These are phyloP conservation scores for Kazachstania kunashirensis DNA, from an alignment of 805 yeast genomes.

Conservation along the genomic window DNA sequence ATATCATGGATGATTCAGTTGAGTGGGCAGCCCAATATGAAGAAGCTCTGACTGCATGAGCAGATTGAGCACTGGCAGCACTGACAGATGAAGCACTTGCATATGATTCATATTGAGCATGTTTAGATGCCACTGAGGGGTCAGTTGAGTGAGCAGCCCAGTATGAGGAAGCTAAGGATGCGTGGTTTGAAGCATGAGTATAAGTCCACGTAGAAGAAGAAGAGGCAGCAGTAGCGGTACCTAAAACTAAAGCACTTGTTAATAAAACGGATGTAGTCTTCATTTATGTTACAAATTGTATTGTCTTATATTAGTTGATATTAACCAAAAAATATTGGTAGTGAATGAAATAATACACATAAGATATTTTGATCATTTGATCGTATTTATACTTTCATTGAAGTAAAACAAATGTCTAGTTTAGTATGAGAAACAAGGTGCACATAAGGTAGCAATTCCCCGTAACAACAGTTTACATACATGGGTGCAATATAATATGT, in stretches of 20 bases:
- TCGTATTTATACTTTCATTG: no score
- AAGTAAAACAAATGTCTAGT: no score
- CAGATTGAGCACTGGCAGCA: neutral
- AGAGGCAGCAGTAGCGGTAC: neutral
- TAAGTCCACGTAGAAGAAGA: neutral
- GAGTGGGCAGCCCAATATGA: slow-evolving; percentile 6
- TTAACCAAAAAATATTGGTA: no score
- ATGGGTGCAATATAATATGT: no score
- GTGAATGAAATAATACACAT: no score
- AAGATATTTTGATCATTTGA: no score
- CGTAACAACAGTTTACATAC: no score
- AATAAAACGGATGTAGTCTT: neutral
- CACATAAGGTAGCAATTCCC: no score
- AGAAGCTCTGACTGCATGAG: slow-evolving; percentile 4
- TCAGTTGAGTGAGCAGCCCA: slow-evolving; percentile 5
- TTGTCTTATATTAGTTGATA: no score
- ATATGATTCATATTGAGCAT: slow-evolving; percentile 2
- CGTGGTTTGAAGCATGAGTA: slow-evolving; percentile 1
- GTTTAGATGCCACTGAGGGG: slow-evolving; percentile 1
- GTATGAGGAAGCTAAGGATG: slow-evolving; percentile 4
- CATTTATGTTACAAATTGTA: no score
- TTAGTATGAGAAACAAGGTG: no score
- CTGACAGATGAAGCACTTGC: neutral
- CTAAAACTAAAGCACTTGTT: neutral
- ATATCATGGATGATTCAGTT: neutral